A percentile compares a stretch with the other conserved stretches of the same genome.
These are phyloP conservation scores for Gossypium turneri DNA, from an alignment of 345 rosid species.

Conservation along the genomic window DNA sequence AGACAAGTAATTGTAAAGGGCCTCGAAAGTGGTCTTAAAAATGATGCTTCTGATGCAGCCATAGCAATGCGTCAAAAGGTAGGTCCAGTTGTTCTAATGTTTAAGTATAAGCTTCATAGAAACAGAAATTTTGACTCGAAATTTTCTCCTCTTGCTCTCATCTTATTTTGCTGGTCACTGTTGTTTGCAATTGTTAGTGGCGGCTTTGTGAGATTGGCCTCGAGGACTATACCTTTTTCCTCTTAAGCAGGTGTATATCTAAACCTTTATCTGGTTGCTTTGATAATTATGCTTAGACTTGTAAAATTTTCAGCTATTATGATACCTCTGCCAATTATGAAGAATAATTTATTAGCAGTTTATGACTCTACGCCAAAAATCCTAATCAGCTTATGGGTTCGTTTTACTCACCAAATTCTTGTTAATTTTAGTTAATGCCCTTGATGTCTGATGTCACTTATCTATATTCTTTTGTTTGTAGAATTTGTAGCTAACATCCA, in stretches of 20 bases:
- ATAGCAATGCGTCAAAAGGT: conserved; percentile 97
- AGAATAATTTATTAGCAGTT: background rate
- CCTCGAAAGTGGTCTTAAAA: conserved; percentile 84
- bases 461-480: background rate
- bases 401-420: background rate
- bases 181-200: conserved; percentile 53
- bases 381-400: background rate
- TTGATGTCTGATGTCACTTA: background rate
- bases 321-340: background rate
- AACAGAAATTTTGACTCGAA: conserved; percentile 10
- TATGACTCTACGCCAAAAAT: no score
- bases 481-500: background rate
- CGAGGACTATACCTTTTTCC: conserved; percentile 89
- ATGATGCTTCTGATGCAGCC: conserved; percentile 93
- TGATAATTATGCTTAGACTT: background rate
- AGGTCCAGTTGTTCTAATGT: conserved; percentile 9
- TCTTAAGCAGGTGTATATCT: conserved; percentile 73
- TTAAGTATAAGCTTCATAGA: conserved; percentile 13
- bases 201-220: conserved; percentile 97
- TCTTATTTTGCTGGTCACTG: background rate
- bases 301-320: background rate
- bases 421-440: background rate
- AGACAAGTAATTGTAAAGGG: conserved; percentile 67
- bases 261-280: conserved; percentile 7
- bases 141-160: conserved; percentile 6